Conservation (phyloP, 768 basidiomycete species). For the Leccinum uliginosum region DNA sequence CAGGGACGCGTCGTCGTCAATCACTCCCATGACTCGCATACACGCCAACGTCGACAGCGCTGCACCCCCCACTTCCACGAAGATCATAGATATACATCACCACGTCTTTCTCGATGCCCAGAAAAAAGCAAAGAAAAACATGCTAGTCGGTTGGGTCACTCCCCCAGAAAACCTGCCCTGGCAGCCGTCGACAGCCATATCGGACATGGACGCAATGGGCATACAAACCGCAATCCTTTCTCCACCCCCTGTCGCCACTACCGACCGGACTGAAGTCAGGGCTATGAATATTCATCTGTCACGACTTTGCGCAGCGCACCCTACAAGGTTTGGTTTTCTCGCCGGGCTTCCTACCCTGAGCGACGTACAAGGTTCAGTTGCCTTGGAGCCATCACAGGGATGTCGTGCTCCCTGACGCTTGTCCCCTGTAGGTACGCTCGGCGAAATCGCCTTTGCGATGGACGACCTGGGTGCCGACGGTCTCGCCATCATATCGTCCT, state of each 20-base stretch:
- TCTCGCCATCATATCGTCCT: slow-evolving; percentile 62
- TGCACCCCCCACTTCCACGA: slow-evolving; percentile 4
- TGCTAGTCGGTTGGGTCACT: slow-evolving; percentile 54
- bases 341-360: slow-evolving; percentile 59
- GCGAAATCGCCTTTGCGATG: slow-evolving; percentile 57
- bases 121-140: slow-evolving; percentile 43
- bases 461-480: slow-evolving; percentile 63
- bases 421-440: slow-evolving; percentile 46
- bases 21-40: slow-evolving; percentile 13
- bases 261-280: slow-evolving; percentile 41
- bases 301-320: slow-evolving; percentile 44
- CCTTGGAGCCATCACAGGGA: neutral
- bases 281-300: slow-evolving; percentile 45
- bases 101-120: slow-evolving; percentile 61
- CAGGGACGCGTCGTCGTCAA: neutral
- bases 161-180: slow-evolving; percentile 65
- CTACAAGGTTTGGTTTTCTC: slow-evolving; percentile 65
- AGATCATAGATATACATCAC: slow-evolving; percentile 66
- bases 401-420: slow-evolving; percentile 4
- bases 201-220: slow-evolving; percentile 55
- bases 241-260: slow-evolving; percentile 50
- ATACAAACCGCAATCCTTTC: slow-evolving; percentile 64
- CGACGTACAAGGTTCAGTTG: slow-evolving; percentile 51
- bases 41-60: neutral
- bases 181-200: slow-evolving; percentile 54